Evolutionary conservation across 2,329 filamentous ascomycete species (phyloP).

Genomic region (Clarireedia paspali): DNA sequence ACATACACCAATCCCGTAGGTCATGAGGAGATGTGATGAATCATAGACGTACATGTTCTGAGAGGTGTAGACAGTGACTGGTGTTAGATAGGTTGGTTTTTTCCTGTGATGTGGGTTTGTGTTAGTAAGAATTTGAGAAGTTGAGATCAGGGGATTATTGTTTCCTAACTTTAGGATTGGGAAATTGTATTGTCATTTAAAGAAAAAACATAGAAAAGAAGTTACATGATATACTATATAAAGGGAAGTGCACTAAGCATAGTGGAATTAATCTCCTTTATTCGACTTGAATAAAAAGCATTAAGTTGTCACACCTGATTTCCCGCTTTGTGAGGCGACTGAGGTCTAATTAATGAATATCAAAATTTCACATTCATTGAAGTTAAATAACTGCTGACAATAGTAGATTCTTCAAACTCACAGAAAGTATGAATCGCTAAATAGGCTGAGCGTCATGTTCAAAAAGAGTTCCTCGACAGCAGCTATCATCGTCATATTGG

Average conservation of each 20-base stretch:
- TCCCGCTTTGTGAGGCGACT: too few species aligned
- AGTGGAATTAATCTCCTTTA: too few species aligned
- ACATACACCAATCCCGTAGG: not conserved
- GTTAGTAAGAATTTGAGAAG: not conserved
- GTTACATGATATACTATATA: too few species aligned
- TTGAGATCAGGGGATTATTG: not conserved
- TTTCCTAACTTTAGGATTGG: not conserved
- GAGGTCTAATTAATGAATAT: too few species aligned
- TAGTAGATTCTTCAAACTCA: not conserved
- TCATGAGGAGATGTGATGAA: not conserved
- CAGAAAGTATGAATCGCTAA: conserved; percentile 1
- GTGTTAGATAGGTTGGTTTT: not conserved
- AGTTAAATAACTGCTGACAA: too few species aligned
- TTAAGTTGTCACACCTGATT: too few species aligned
- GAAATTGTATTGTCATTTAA: not conserved
- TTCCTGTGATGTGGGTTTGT: not conserved
- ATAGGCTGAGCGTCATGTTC: not conserved
- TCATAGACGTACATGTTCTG: not conserved
- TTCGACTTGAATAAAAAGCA: too few species aligned
- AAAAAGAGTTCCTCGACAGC: not conserved
- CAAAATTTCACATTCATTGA: too few species aligned
- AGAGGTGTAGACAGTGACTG: not conserved
- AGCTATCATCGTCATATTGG: not conserved
- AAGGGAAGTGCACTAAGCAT: too few species aligned
- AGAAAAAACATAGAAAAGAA: too few species aligned